Base-by-base conservation (phyloP, 805 yeast genomes). In the Ogataea henricii region DNA sequence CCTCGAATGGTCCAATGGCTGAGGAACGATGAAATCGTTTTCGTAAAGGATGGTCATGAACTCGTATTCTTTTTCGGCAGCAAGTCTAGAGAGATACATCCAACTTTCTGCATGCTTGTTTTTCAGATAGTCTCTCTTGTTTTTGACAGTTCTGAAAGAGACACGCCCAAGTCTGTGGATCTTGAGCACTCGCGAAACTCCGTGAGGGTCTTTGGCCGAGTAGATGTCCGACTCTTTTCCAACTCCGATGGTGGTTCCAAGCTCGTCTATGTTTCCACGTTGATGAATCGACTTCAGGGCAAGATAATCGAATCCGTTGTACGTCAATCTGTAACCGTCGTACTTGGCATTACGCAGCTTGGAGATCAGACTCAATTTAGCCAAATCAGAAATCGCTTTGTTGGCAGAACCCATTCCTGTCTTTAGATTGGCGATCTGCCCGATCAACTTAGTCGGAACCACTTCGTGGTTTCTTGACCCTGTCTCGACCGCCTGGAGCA, bases 171-270 rank as follows among this genome's bases (percentile, higher is more conserved):
- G 74, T 56, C 99, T 78, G 68, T 91, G 97, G 32, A 94, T 85
- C 66, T 94, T 94, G 63, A 94, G 69, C 14, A 91, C 96, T 58
- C 80, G 78, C 45, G 81, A 78, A 16, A 52, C 54, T 0, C 92
- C 94, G 17, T 77, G 62, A 10, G 76, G 71, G 59, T 86, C 91
- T 48, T 85, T 82, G 1, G 87, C 91, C 10, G 91, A 78, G 66
- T 86, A 89, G 60, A 94, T 91, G 70, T 94, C 99, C 2, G 97
- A 90, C 68, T 94, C 99, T 64, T 94, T 94, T 59, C 99, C 99
- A 43, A 94, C 96, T 50, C 98, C 99, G 57, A 92, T 90, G 8
- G 86, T 87, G 39, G 84, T 76, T 14, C 96, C 97, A 13, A 92
- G 79, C 1, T 92, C 85, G 59, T 83, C 83, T 8, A 94, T 63